Evolutionary conservation across 2,329 filamentous ascomycete species (phyloP), one percentile per base, ranked within the genome.

Genomic region (Chaetomium globosum): DNA sequence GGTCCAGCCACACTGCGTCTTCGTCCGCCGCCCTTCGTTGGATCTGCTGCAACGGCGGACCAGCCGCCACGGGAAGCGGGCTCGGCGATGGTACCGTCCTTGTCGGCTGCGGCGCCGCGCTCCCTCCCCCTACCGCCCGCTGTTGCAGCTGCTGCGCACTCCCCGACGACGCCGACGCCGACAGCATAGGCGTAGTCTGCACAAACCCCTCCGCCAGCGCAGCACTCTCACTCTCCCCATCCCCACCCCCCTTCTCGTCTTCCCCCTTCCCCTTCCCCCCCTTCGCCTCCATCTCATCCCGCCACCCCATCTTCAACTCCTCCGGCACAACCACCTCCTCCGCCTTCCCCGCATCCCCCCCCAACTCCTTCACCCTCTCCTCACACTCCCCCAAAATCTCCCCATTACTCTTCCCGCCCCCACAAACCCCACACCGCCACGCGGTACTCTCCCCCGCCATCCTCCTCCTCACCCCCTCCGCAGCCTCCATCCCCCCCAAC

Each of bases 401-500:
- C 59, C 80, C 82, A 73, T 96, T 96, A 10, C 81, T 84, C 77
- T 84, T 88, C 21, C 78, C 87, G 23, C 78, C 87, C 73, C 92
- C 87, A 75, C 94, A 98, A 0, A 80, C 83, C 0, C 81, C 74
- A 77, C 95, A 98, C 61, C 79, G 84, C 84, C 88, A 97, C 0
- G 71, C 74, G 0, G 77, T 77, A 66, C 88, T 92, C 72, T 89
- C 86, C 55, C 75, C 79, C 4, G 95, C 95, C 72, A 95, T 84
- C 54, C 85, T 80, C 72, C 83, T 83, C 62, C 94, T 82, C 59
- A 91, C 86, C 5, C 82, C 83, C 21, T 89, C 87, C 30, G 81
- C 85, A 3, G 89, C 89, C 70, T 97, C 93, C 72, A 98, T 82
- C 0, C 95, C 95, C 13, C 95, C 95, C 1, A 99, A 81, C 80